These are phyloP conservation scores for Antarctomyces pellizariae DNA, from an alignment of 495 filamentous ascomycete genomes.

Conservation along the genomic window DNA sequence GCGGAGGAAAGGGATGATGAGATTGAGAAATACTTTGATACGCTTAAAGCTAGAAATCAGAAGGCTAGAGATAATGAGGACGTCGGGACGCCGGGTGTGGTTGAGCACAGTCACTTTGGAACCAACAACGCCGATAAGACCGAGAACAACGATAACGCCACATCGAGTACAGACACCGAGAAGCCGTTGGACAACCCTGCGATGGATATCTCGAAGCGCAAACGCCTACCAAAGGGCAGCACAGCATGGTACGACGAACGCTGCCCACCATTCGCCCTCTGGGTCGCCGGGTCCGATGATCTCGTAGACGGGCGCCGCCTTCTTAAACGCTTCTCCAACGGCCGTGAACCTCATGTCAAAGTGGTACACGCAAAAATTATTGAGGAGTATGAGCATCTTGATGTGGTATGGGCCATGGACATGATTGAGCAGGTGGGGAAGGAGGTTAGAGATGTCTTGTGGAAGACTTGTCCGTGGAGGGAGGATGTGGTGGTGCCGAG, in stretches of 20 bases:
- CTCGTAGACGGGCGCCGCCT: slow-evolving; percentile 67
- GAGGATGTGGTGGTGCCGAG: slow-evolving; percentile 33
- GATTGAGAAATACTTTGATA: slow-evolving; percentile 7
- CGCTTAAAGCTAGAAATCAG: background rate
- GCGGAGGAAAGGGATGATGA: slow-evolving; percentile 40
- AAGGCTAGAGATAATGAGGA: slow-evolving; percentile 7
- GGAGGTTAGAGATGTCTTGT: slow-evolving; percentile 64
- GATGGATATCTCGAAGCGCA: slow-evolving; percentile 4
- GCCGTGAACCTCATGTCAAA: slow-evolving; percentile 58
- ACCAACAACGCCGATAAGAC: background rate
- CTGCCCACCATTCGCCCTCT: slow-evolving; percentile 70
- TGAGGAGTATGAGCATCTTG: slow-evolving; percentile 81
- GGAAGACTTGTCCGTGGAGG: slow-evolving; percentile 40
- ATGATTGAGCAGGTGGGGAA: slow-evolving; percentile 59
- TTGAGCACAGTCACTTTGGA: background rate
- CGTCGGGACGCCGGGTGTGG: slow-evolving; percentile 3
- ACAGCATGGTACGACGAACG: slow-evolving; percentile 63
- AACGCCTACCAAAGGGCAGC: slow-evolving; percentile 16
- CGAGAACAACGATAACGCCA: background rate
- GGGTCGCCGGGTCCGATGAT: slow-evolving; percentile 61
- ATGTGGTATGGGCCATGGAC: slow-evolving; percentile 94
- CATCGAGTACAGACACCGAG: background rate
- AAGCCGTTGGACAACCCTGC: slow-evolving; percentile 5
- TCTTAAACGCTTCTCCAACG: slow-evolving; percentile 47
- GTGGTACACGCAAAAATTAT: slow-evolving; percentile 69